Base-by-base conservation (phyloP, 2,329 filamentous ascomycete species). In the Dactylellina cionopaga region DNA sequence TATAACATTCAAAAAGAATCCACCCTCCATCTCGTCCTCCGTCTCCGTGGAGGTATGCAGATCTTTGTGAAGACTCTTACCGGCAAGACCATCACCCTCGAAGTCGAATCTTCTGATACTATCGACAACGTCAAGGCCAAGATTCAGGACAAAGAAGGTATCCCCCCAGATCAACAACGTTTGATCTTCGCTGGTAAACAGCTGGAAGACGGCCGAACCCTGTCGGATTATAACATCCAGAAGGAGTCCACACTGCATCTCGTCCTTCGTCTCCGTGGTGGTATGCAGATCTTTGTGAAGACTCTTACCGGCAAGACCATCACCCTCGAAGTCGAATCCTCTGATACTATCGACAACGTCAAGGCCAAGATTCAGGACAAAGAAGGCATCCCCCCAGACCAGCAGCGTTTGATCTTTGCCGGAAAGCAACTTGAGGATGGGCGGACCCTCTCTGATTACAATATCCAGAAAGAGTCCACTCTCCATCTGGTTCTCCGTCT, bases 81-180 rank as follows among this genome's bases (percentile, higher is more conserved):
- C 0, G 88, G 88, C 31, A 89, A 89, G 85, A 90, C 88, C 0
- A 89, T 90, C 76, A 89, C 88, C 1, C 78, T 90, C 29, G 88
- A 77, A 71, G 76, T 78, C 1, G 76, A 77, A 70, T 77, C 76
- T 9, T 91, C 88, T 0, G 92, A 96, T 78, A 96, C 92, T 39
- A 96, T 96, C 82, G 92, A 96, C 85, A 96, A 96, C 74, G 93
- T 97, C 37, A 97, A 97, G 88, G 88, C 86, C 54, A 97, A 97
- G 87, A 97, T 97, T 43, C 93, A 97, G 82, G 93, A 97, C 79
- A 97, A 97, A 87, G 93, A 97, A 82, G 93, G 93, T 24, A 97
- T 97, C 64, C 94, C 93, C 47, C 93, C 93, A 9, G 93, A 97
- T 80, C 93, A 98, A 83, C 93, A 97, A 84, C 94, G 93, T 77